phyloP scores from a whole-genome alignment of 345 rosid genomes.

The Populus ilicifolia region DNA sequence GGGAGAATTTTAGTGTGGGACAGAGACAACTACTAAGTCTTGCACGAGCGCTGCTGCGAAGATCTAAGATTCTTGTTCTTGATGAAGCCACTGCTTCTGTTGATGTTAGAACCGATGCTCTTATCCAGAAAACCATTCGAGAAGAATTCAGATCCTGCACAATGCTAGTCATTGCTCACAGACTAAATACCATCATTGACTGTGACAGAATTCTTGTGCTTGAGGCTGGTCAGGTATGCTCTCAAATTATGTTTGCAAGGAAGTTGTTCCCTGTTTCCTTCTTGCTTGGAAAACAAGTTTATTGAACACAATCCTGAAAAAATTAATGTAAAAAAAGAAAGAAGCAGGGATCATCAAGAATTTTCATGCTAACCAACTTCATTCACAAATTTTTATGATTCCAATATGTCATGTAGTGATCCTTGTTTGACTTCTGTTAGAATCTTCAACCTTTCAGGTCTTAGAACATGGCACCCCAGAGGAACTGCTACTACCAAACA shows the following conservation, averaged over 20 bases:
- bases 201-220: conserved; percentile 33
- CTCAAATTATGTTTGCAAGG: not conserved
- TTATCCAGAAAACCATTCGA: conserved; percentile 30
- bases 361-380: not conserved
- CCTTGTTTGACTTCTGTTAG: not conserved
- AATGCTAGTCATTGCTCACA: conserved; percentile 32
- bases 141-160: conserved; percentile 31
- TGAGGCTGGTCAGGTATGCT: conserved; percentile 32
- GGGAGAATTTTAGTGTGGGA: conserved; percentile 37
- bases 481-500: conserved; percentile 24
- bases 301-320: not conserved
- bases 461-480: conserved; percentile 30
- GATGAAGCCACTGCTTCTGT: conserved; percentile 38
- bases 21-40: conserved; percentile 34
- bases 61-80: conserved; percentile 33
- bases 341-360: not conserved
- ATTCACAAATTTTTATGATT: not conserved
- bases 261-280: not conserved
- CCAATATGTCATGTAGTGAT: not conserved
- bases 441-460: conserved; percentile 16
- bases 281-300: not conserved
- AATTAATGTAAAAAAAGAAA: not conserved
- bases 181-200: conserved; percentile 32
- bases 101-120: conserved; percentile 32
- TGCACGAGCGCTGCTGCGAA: conserved; percentile 28